A percentile compares a stretch with the other conserved stretches of the same genome.
phyloP scores from a whole-genome alignment of 768 basidiomycete species.

The Macrolepiota dolichaula region DNA sequence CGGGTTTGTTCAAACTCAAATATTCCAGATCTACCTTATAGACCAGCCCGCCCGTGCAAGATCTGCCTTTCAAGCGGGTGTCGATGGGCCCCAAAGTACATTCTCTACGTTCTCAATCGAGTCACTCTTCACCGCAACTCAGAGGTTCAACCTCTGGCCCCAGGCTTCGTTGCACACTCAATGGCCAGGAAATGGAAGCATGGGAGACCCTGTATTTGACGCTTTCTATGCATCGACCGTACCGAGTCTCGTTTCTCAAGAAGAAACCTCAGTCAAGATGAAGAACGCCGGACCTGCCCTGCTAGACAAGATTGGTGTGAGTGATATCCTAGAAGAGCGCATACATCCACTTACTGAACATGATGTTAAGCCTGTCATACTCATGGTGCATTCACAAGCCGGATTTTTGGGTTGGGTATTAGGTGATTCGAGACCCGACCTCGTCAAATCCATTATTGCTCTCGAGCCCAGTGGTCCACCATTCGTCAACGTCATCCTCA shows the following conservation, averaged over 20 bases:
- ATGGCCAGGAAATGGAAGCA: no score
- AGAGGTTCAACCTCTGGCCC: conserved; percentile 39
- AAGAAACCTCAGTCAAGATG: conserved; percentile 35
- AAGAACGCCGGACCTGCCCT: conserved; percentile 37
- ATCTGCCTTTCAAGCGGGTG: no score
- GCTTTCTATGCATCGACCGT: conserved; percentile 41
- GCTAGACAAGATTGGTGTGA: conserved; percentile 45
- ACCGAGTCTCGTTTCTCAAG: conserved; percentile 33
- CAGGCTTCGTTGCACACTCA: conserved; percentile 44
- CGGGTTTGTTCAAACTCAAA: not conserved
- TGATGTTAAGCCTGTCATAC: conserved; percentile 35
- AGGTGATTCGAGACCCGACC: no score
- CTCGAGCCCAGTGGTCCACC: conserved; percentile 52
- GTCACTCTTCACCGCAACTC: no score
- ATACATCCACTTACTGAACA: not conserved
- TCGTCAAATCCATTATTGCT: conserved; percentile 44
- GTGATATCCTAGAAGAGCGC: conserved; percentile 16
- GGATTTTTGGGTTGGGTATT: conserved; percentile 47
- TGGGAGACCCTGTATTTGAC: conserved; percentile 42
- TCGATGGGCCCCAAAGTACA: conserved; percentile 32
- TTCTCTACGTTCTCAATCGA: conserved; percentile 28
- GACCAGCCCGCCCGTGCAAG: conserved; percentile 45
- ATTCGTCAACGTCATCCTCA: no score
- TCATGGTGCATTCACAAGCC: conserved; percentile 51
- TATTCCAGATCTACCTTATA: conserved; percentile 36